Evolutionary conservation across 305 asterid species (phyloP), one percentile per base, ranked within the genome.

Genomic region (Fraxinus xanthoxyloides): DNA sequence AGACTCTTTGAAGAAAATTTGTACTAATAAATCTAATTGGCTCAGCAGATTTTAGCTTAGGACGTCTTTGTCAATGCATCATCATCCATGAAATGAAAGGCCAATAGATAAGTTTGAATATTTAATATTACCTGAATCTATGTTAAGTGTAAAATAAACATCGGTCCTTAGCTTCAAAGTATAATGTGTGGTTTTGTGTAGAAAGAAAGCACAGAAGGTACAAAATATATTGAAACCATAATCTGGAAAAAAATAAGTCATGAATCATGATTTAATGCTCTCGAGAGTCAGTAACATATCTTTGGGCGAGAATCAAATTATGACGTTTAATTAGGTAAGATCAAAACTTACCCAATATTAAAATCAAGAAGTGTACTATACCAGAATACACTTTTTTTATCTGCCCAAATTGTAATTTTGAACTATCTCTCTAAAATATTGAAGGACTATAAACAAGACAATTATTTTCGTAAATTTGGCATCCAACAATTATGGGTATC

Each of bases 101-200:
- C 80, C 26, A 26, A 10, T 13, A 17, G 8, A 51, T 17, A 15
- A 51, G 21, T 15, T 48, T 2, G 69, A 76, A 38, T 48, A 32
- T 48, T 15, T 4, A 9, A 76, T 28, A 70, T 51, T 70, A 75
- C 63, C 75, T n/a, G 70, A 54, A 23, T 34, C 83, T 26, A 69
- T 51, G 63, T 40, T 15, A 40, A 28, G 79, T 59, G 48, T 19
- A 59, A 77, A 26, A 51, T 7, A 10, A 73, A 6, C 17, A 43
- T 54, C 35, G 80, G 74, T 84, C 67, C 84, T 83, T 83, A 69
- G 83, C 88, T 85, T 83, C 69, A 77, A 85, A 85, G 88, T 67
- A 80, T 43, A 65, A 61, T 32, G 26, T 6, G 75, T 19, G 17
- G 3, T 12, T 4, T 19, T 67, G 7, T 28, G 59, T 2, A 65